Evolutionary conservation across 1,284 basidiomycete species (phyloP), one percentile per base, ranked within the genome.

Genomic region (Trichosporon ovoides): DNA sequence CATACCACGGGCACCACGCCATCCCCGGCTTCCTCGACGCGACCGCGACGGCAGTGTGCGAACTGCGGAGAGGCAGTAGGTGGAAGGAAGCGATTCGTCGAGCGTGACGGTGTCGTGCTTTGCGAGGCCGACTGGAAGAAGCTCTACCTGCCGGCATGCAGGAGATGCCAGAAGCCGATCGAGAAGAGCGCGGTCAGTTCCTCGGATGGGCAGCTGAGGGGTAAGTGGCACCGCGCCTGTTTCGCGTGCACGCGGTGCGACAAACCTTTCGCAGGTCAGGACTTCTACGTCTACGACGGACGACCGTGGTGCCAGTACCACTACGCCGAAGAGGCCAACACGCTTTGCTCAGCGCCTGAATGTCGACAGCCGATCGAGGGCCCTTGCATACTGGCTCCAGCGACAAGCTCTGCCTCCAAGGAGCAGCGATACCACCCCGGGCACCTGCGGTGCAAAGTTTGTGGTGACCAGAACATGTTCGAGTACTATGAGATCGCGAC

Each of bases 61-160:
- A 82, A 84, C 62, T 93, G 91, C 73, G 76, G 81, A 57, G 82
- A 81, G 69, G 77, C 68, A 58, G 87, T 93, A 55, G 85, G 87
- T 38, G 87, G 90, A 65, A 40, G 65, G 5, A 87, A 86, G 61
- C 80, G 87, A 64, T 93, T 88, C 70, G 89, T 92, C 66, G 84
- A 78, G 60, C 62, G 82, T 19, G 88, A 87, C 53, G 84, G 81
- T 14, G 83, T 87, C 24, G 79, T 84, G 34, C 77, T 94, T 61
- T 94, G 91, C 74, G 91, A 91, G 71, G 78, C 77, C 65, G 92
- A 91, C 74, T 94, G 91, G 91, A 93, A 93, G 81, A 86, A 88
- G 69, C 87, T 93, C 85, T 94, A 94, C 79, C 76, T 94, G 64
- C 91, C 91, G 57, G 91, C 67, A 0, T 93, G 91, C 72, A 87